Base-by-base conservation (phyloP, 371 early-diverging fungal genomes). In the Rhizopus arrhizus region DNA sequence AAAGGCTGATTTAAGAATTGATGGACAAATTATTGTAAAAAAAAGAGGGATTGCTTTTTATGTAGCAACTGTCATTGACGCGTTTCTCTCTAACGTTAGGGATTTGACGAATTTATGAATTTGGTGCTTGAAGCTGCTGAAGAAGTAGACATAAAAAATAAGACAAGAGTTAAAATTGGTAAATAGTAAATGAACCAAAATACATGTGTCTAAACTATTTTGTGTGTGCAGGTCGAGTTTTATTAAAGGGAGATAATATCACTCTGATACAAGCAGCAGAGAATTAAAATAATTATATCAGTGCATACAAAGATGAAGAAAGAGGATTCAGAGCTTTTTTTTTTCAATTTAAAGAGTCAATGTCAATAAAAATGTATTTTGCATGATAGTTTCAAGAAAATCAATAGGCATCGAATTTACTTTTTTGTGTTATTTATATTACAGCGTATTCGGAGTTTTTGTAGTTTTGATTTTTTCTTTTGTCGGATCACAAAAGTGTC, bases 101-200 rank as follows among this genome's bases (percentile, higher is more conserved):
- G 97, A 41, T 96, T 97, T 70, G 97, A 97, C 73, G 97, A 97
- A 74, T 97, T 97, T 69, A 96, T 97, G 96, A 95, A 92, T 71
- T 73, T 97, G 66, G 96, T 95, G 11, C 72, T 97, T 65, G 97
- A 94, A 53, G 85, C 91, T 29, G 94, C 94, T 22, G 91, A 82
- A 55, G 97, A 97, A 72, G 80, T 95, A 12, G 72, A 88, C 51
- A 64, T 73, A 55, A 94, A 94, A 83, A 91, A 85, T 56, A 85
- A 84, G 32, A 87, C 89, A n/a, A 77, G 88, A 62, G 80, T 76
- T 50, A 62, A 74, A 33, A 59, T 89, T 62, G 84, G 86, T 84
- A 73, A 60, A 64, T 29, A 11, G 10, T 38, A 15, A 46, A 11
- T n/a, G 34, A 33, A n/a, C 13, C 0, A 35, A 35, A 11, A 3